Evolutionary conservation across 371 early-diverging fungal genomes (phyloP).

Genomic region (Blastocladiella emersonii): DNA sequence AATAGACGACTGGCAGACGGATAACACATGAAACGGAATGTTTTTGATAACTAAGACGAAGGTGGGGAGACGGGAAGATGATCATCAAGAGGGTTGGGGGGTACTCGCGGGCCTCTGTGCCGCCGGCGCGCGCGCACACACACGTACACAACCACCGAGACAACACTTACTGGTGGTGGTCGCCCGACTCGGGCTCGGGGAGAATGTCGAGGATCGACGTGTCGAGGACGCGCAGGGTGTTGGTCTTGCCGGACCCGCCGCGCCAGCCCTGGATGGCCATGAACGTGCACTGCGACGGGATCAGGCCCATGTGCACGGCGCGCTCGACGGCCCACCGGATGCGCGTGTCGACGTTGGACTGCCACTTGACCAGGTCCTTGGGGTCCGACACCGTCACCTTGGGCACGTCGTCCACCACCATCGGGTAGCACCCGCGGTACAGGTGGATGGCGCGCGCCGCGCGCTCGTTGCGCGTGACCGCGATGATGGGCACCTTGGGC

Average conservation of each 20-base stretch:
- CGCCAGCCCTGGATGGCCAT: slow-evolving; percentile 3
- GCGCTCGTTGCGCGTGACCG: slow-evolving; percentile 66
- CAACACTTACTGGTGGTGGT: no score
- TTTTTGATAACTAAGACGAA: no score
- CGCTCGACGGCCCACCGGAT: slow-evolving; percentile 41
- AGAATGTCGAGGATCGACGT: neutral
- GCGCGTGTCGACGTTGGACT: slow-evolving; percentile 68
- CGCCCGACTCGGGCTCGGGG: neutral
- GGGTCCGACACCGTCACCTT: slow-evolving; percentile 21
- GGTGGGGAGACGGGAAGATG: no score
- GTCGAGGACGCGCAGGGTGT: slow-evolving; percentile 5
- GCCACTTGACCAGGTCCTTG: slow-evolving; percentile 44
- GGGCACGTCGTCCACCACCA: slow-evolving; percentile 12
- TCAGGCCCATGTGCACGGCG: slow-evolving; percentile 24
- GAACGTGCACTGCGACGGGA: neutral
- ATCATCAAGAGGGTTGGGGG: no score
- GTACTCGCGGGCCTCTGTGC: no score
- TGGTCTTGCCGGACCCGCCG: slow-evolving; percentile 7
- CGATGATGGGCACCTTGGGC: slow-evolving; percentile 79
- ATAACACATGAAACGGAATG: no score
- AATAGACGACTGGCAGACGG: no score
- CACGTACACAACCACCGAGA: no score
- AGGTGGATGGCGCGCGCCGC: slow-evolving; percentile 82
- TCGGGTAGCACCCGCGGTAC: slow-evolving; percentile 79
- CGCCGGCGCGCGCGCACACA: no score